These are phyloP conservation scores for Fusarium pseudoanthophilum DNA, from an alignment of 2,329 filamentous ascomycete genomes.

Conservation along the genomic window DNA sequence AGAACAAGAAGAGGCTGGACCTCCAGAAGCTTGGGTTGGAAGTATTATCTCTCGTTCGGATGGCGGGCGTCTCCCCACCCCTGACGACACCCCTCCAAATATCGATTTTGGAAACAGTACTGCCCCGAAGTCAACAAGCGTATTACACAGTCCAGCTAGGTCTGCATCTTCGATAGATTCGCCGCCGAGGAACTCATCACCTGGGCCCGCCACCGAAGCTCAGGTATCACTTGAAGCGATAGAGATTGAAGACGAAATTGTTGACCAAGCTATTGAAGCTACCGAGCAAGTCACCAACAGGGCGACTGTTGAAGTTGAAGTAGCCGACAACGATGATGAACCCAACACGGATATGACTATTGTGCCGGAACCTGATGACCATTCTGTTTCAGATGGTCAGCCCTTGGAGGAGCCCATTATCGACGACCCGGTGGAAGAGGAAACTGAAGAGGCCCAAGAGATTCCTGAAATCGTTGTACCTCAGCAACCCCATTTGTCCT, in stretches of 20 bases:
- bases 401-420: slow-evolving; percentile 23
- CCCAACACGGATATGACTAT: slow-evolving; percentile 16
- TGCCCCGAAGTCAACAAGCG: slow-evolving; percentile 32
- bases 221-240: slow-evolving; percentile 15
- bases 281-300: slow-evolving; percentile 1
- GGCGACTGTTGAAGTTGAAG: slow-evolving; percentile 15
- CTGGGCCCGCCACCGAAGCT: not conserved
- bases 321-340: slow-evolving; percentile 6
- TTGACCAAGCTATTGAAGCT: slow-evolving; percentile 1
- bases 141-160: slow-evolving; percentile 18
- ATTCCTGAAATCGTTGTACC: slow-evolving; percentile 21
- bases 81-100: slow-evolving; percentile 62
- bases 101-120: slow-evolving; percentile 38
- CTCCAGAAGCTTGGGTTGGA: slow-evolving; percentile 43
- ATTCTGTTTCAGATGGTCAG: slow-evolving; percentile 1
- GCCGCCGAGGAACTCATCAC: slow-evolving; percentile 3
- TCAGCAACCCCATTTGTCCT: slow-evolving; percentile 14
- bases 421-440: slow-evolving; percentile 22
- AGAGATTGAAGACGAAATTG: slow-evolving; percentile 28
- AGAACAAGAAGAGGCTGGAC: slow-evolving; percentile 14
- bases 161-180: slow-evolving; percentile 13
- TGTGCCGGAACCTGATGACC: slow-evolving; percentile 11
- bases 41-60: slow-evolving; percentile 52
- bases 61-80: slow-evolving; percentile 61
- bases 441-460: slow-evolving; percentile 15